Conservation (phyloP, 1,139 yeast genomes). For the Hansenula sp. region DNA sequence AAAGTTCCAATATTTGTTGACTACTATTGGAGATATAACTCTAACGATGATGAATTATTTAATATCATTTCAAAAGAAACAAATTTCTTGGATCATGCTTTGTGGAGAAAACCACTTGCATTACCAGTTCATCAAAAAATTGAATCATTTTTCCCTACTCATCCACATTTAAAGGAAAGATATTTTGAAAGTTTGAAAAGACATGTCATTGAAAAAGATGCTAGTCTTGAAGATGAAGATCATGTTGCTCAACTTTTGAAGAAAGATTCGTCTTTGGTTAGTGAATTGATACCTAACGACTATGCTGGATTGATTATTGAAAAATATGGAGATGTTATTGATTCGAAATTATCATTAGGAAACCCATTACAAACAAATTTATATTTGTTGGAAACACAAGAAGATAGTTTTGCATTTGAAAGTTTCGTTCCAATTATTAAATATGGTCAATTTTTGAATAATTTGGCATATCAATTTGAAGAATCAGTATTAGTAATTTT, state of each 20-base stretch:
- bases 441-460: constrained; percentile 23
- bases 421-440: constrained; percentile 15
- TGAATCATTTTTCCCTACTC: constrained; percentile 7
- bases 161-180: constrained; percentile 13
- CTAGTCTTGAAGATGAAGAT: constrained; percentile 7
- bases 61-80: constrained; percentile 18
- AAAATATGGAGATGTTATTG: constrained; percentile 23
- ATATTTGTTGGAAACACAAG: constrained; percentile 26
- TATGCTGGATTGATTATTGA: constrained; percentile 4
- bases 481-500: constrained; percentile 20
- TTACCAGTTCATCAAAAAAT: constrained; percentile 10
- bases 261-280: constrained; percentile 3
- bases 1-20: constrained; percentile 22
- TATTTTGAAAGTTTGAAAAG: constrained; percentile 16
- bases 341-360: constrained; percentile 37
- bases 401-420: constrained; percentile 13
- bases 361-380: constrained; percentile 41
- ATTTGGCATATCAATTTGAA: constrained; percentile 13
- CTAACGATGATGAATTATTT: constrained; percentile 13
- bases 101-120: constrained; percentile 17
- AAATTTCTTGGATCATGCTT: constrained; percentile 16
- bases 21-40: constrained; percentile 24
- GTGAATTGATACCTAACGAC: constrained; percentile 15
- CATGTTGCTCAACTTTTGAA: constrained; percentile 13
- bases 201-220: constrained; percentile 7